These are phyloP conservation scores for Colletotrichum lindemuthianum DNA, from an alignment of 2,329 filamentous ascomycete species.

Conservation along the genomic window DNA sequence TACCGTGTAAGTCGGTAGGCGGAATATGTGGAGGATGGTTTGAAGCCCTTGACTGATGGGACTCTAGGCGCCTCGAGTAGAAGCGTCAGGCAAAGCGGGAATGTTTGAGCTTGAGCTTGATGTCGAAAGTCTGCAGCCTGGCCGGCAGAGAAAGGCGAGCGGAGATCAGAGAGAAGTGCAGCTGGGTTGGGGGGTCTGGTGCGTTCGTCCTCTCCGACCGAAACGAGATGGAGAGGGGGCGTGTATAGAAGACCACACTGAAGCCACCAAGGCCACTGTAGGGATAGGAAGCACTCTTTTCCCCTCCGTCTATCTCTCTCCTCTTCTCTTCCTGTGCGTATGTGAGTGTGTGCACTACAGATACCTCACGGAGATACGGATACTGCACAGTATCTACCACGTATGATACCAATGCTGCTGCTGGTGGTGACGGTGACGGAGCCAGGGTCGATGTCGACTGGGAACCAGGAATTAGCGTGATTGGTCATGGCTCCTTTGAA, in stretches of 20 bases:
- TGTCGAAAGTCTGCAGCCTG: neutral
- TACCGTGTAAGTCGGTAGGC: conserved; percentile 15
- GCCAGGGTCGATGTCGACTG: conserved; percentile 24
- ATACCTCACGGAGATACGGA: no score
- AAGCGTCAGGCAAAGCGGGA: neutral
- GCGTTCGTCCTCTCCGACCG: no score
- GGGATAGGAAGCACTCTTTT: neutral
- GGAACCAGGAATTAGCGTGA: conserved; percentile 35
- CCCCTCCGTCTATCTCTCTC: neutral
- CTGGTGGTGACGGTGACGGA: neutral
- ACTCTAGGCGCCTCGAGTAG: conserved; percentile 7
- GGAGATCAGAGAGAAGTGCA: neutral
- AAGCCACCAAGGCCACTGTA: no score
- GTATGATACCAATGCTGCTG: neutral
- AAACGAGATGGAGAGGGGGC: neutral
- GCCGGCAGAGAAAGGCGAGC: neutral
- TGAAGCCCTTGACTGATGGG: neutral
- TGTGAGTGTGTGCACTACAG: no score
- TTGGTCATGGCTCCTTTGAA: conserved; percentile 35
- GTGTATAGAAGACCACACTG: conserved; percentile 5
- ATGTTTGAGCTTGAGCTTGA: conserved; percentile 9
- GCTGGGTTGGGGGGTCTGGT: neutral
- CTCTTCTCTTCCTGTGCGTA: neutral
- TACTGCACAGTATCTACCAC: neutral
- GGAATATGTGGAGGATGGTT: neutral